A percentile compares a stretch with the other conserved stretches of the same genome.
Evolutionary conservation across 1,284 basidiomycete species (phyloP).

Genomic region (Rhodotorula sp.): DNA sequence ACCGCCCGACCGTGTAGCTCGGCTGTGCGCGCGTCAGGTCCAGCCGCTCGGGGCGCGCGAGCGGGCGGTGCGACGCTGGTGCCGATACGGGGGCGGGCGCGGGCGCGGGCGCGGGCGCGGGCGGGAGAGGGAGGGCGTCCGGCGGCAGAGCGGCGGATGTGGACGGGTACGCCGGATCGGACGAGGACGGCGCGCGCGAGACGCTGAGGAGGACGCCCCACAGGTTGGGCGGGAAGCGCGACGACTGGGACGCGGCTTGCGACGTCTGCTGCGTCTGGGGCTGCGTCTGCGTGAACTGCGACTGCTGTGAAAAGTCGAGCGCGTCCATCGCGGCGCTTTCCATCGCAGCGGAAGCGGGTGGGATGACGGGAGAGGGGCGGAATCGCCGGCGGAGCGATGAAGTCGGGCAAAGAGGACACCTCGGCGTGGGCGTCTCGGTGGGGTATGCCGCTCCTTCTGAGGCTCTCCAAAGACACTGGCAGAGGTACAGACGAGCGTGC

Average conservation of each 20-base stretch:
- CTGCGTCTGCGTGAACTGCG: slow-evolving; percentile 38
- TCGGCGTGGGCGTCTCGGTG: neutral
- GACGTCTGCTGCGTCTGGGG: slow-evolving; percentile 34
- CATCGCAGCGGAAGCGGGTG: neutral
- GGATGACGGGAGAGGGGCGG: neutral
- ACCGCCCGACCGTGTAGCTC: slow-evolving; percentile 24
- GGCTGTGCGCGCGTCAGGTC: slow-evolving; percentile 6
- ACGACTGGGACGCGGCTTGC: neutral
- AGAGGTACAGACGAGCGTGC: too few species aligned
- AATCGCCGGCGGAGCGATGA: neutral
- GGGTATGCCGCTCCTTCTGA: too few species aligned
- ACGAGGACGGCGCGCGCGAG: neutral
- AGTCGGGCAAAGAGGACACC: neutral
- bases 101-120: neutral
- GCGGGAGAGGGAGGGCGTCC: neutral
- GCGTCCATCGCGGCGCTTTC: slow-evolving; percentile 7
- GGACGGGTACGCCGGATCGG: neutral
- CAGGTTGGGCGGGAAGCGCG: neutral
- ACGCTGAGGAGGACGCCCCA: slow-evolving; percentile 19
- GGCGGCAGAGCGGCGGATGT: neutral
- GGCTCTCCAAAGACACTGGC: neutral
- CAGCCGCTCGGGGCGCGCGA: slow-evolving; percentile 10
- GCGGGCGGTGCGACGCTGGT: too few species aligned
- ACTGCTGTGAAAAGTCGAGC: slow-evolving; percentile 3
- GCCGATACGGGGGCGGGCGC: too few species aligned